Base-by-base conservation (phyloP, 768 basidiomycete species). In the Rhodotorula taiwanensis region DNA sequence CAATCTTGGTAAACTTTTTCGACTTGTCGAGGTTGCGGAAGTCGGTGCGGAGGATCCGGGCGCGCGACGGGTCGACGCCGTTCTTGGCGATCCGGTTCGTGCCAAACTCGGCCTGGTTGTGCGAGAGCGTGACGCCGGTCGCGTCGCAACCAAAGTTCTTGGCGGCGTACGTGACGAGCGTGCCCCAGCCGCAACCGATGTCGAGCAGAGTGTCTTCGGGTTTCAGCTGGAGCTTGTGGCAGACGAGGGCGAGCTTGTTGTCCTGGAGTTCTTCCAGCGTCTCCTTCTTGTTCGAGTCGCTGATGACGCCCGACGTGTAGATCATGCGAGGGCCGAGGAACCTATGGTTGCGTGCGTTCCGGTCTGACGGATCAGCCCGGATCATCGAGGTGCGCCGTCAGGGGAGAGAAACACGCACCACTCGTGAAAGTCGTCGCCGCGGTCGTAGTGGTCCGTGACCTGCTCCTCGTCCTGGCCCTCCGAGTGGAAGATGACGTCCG, bases 81-180 rank as follows among this genome's bases (percentile, higher is more conserved):
- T 95, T 97, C 62, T 82, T 79, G 43, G 79, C 80, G 72, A 99
- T 89, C 56, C 95, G 82, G 15, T 90, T 82, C 69, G 87, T 94
- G 44, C 93, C 93, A 68, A 98, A 99, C 64, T 84, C 83, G 63
- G 92, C 84, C 77, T 98, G 94, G 72, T 97, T 89, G 76, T 84
- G 83, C 36, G 82, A 86, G 34, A 99, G 84, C 1, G 95, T 99
- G 64, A 98, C 86, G 73, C 95, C 95, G 31, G 94, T 98, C 52
- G 86, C 90, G 73, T 97, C 92, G 67, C 89, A 93, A n/a, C 80
- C 87, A 74, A 86, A 98, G 80, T 99, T 99, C 79, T 97, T 98
- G 36, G 89, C 87, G 48, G 95, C 95, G 72, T 91, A 94, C 1
- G 94, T 86, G 44, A 84, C 83, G 58, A 99, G 84, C 1, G 95